A percentile compares a stretch with the other conserved stretches of the same genome.
phyloP scores from a whole-genome alignment of 2,329 filamentous ascomycete genomes.

The Aureobasidium melanogenum region DNA sequence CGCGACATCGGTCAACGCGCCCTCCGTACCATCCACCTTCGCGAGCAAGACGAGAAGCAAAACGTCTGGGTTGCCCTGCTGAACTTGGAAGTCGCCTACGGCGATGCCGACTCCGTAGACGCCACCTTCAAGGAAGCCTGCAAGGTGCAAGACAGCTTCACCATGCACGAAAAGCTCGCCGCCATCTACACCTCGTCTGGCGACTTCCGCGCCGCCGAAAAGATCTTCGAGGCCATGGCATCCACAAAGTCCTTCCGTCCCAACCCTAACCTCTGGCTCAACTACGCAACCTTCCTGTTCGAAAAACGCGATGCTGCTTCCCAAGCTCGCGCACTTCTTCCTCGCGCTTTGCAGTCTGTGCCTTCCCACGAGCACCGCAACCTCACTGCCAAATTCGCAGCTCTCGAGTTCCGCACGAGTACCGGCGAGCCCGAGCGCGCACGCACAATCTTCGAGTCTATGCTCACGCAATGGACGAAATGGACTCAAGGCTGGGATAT shows the following conservation, averaged over 20 bases:
- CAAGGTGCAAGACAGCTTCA: slow-evolving; percentile 85
- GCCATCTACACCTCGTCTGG: slow-evolving; percentile 92
- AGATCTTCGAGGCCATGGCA: slow-evolving; percentile 73
- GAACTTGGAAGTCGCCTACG: slow-evolving; percentile 84
- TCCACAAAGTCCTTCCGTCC: slow-evolving; percentile 77
- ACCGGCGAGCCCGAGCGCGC: slow-evolving; percentile 83
- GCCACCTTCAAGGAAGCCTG: slow-evolving; percentile 86
- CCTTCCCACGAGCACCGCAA: slow-evolving; percentile 59
- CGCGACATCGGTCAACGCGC: slow-evolving; percentile 85
- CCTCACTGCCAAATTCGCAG: slow-evolving; percentile 79
- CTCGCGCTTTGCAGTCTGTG: slow-evolving; percentile 77
- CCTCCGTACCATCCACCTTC: slow-evolving; percentile 80
- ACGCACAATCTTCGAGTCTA: slow-evolving; percentile 85
- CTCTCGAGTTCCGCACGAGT: slow-evolving; percentile 70
- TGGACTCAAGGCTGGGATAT: slow-evolving; percentile 90
- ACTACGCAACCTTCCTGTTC: slow-evolving; percentile 91
- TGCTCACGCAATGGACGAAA: slow-evolving; percentile 78
- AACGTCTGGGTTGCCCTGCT: slow-evolving; percentile 93
- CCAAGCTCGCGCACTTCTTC: slow-evolving; percentile 67
- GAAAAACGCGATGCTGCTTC: slow-evolving; percentile 60
- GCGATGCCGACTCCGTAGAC: slow-evolving; percentile 68
- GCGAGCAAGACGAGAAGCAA: slow-evolving; percentile 84
- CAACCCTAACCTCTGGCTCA: slow-evolving; percentile 75
- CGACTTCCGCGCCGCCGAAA: slow-evolving; percentile 79
- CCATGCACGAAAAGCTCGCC: slow-evolving; percentile 79